A percentile compares a stretch with the other conserved stretches of the same genome.
Conservation (phyloP, 1,139 yeast genomes). For the Yamadazyma songkhlaensis region DNA sequence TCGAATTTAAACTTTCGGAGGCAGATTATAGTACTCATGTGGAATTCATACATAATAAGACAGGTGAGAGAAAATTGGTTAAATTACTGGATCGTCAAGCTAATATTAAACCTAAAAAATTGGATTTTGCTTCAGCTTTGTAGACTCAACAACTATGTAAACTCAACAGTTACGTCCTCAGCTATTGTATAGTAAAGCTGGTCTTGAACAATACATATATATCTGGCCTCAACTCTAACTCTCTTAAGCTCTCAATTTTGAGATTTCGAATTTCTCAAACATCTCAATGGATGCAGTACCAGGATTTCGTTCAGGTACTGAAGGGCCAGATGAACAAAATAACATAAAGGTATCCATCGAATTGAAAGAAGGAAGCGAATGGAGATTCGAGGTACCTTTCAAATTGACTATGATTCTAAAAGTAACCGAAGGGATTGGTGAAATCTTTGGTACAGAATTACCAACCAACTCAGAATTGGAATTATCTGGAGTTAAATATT, state of each 20-base stretch:
- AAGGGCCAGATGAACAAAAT: constrained; percentile 8
- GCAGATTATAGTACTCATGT: constrained; percentile 37
- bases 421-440: constrained; percentile 71
- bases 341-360: constrained; percentile 7
- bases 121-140: constrained; percentile 25
- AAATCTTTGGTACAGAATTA: constrained; percentile 89
- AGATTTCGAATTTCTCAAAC: neutral
- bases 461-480: constrained; percentile 65
- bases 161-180: too few species aligned
- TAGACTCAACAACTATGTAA: neutral
- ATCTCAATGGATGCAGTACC: constrained; percentile 21
- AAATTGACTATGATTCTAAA: constrained; percentile 56
- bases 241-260: neutral
- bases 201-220: constrained; percentile 2
- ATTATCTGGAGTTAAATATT: constrained; percentile 57
- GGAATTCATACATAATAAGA: constrained; percentile 36
- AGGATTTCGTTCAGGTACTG: constrained; percentile 19
- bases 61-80: constrained; percentile 37
- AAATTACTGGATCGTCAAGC: constrained; percentile 33
- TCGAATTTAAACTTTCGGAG: neutral
- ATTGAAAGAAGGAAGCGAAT: constrained; percentile 51
- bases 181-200: constrained; percentile 5
- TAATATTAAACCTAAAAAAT: constrained; percentile 39
- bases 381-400: constrained; percentile 78
- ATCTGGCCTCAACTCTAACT: neutral